Evolutionary conservation across 2,329 filamentous ascomycete species (phyloP).

Genomic region (Cladosporium sp.): DNA sequence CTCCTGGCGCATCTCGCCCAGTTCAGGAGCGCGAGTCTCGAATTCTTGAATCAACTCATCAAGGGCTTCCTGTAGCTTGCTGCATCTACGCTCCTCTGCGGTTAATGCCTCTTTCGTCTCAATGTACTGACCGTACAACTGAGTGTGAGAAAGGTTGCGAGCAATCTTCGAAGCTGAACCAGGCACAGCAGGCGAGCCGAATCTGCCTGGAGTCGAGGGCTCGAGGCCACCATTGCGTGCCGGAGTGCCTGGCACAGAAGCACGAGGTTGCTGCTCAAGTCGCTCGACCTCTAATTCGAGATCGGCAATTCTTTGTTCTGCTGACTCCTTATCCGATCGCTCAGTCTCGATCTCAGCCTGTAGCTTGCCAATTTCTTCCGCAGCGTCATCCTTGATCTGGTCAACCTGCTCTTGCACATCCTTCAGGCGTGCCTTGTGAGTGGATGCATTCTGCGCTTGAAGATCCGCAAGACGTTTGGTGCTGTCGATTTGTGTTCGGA

Average conservation of each 20-base stretch:
- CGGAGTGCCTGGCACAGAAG: constrained; percentile 48
- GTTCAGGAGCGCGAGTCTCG: constrained; percentile 80
- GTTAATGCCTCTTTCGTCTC: constrained; percentile 67
- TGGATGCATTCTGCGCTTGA: constrained; percentile 70
- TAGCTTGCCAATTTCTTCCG: constrained; percentile 50
- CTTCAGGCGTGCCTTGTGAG: constrained; percentile 64
- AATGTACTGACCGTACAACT: constrained; percentile 60
- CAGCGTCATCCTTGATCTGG: constrained; percentile 63
- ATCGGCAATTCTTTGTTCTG: constrained; percentile 60
- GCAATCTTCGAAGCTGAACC: constrained; percentile 49
- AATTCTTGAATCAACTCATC: constrained; percentile 82
- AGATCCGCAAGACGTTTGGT: constrained; percentile 77
- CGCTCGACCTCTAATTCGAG: constrained; percentile 60
- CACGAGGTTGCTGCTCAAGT: constrained; percentile 40
- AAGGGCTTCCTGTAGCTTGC: constrained; percentile 70
- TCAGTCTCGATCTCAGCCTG: constrained; percentile 49
- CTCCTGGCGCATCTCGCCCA: constrained; percentile 79
- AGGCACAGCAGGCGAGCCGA: constrained; percentile 46
- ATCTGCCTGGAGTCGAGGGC: constrained; percentile 23
- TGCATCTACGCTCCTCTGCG: constrained; percentile 67
- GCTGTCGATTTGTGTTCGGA: constrained; percentile 79
- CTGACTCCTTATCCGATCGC: constrained; percentile 57
- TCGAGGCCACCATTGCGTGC: constrained; percentile 37
- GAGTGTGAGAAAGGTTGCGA: constrained; percentile 55
- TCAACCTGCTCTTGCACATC: constrained; percentile 64